A percentile compares a stretch with the other conserved stretches of the same genome.
Conservation (phyloP, 768 basidiomycete genomes). For the Coprinopsis strossmayeri region DNA sequence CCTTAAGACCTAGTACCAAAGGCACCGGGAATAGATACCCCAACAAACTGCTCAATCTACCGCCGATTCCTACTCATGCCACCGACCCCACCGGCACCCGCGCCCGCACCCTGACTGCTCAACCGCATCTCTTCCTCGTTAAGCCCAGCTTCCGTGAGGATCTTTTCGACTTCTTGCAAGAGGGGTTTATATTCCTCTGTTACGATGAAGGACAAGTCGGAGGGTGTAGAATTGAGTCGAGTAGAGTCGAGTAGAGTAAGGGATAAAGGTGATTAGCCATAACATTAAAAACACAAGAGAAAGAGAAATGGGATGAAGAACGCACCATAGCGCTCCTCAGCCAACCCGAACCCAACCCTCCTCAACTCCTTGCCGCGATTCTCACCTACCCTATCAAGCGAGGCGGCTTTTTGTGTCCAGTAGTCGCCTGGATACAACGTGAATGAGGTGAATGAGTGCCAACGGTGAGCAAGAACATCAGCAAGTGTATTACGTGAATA, state of each 20-base stretch:
- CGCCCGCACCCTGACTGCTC: constrained; percentile 36
- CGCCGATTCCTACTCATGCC: constrained; percentile 50
- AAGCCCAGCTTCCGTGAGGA: constrained; percentile 75
- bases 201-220: not conserved
- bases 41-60: too few species aligned
- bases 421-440: constrained; percentile 48
- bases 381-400: constrained; percentile 31
- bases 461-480: not conserved
- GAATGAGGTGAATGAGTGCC: not conserved
- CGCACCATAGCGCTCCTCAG: constrained; percentile 67
- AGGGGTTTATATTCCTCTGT: constrained; percentile 73
- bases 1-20: too few species aligned
- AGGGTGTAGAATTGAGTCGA: too few species aligned
- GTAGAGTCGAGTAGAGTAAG: too few species aligned
- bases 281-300: not conserved
- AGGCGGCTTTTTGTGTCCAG: constrained; percentile 72
- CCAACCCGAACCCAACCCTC: constrained; percentile 70
- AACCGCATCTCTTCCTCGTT: constrained; percentile 74
- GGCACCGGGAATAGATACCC: too few species aligned
- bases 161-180: constrained; percentile 75
- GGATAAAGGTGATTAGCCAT: too few species aligned
- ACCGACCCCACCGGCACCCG: constrained; percentile 27
- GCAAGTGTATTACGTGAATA: not conserved
- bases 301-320: constrained; percentile 4
- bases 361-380: constrained; percentile 75